phyloP scores from a whole-genome alignment of 1,284 basidiomycete genomes.

The Heterobasidion occidentale region DNA sequence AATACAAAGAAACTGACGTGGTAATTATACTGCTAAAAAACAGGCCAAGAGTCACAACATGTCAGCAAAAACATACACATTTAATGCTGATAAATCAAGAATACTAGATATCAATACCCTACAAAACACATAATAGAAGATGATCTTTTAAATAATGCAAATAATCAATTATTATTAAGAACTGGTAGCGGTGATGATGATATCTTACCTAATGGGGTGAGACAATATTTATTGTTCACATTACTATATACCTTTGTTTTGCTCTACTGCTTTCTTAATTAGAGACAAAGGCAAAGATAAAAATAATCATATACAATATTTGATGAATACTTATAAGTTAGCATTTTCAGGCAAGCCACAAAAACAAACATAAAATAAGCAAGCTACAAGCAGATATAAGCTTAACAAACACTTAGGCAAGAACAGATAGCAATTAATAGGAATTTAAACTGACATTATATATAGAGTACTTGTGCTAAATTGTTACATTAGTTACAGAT shows the following conservation, averaged over 20 bases:
- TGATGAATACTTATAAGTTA: no score
- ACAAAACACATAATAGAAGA: constrained; percentile 12
- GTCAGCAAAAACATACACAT: constrained; percentile 20
- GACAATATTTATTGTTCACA: constrained; percentile 26
- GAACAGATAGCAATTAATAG: no score
- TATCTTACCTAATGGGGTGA: constrained; percentile 28
- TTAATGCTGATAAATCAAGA: constrained; percentile 13
- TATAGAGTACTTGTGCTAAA: neutral
- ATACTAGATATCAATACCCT: constrained; percentile 8
- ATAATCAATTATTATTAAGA: constrained; percentile 27
- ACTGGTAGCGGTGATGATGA: constrained; percentile 23
- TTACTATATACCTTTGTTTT: constrained; percentile 22
- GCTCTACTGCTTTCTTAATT: constrained; percentile 17
- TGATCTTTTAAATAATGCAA: constrained; percentile 19
- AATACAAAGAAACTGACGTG: constrained; percentile 19
- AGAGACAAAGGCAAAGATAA: constrained; percentile 9
- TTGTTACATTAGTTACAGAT: neutral
- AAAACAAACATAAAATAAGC: no score
- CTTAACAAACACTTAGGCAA: no score
- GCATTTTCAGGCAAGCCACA: no score
- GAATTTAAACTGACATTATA: neutral
- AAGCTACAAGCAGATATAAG: no score
- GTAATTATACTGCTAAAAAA: constrained; percentile 22
- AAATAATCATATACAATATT: neutral
- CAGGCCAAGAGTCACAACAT: constrained; percentile 15